phyloP scores from a whole-genome alignment of 371 early-diverging fungal species.

The Mortierella sp. region DNA sequence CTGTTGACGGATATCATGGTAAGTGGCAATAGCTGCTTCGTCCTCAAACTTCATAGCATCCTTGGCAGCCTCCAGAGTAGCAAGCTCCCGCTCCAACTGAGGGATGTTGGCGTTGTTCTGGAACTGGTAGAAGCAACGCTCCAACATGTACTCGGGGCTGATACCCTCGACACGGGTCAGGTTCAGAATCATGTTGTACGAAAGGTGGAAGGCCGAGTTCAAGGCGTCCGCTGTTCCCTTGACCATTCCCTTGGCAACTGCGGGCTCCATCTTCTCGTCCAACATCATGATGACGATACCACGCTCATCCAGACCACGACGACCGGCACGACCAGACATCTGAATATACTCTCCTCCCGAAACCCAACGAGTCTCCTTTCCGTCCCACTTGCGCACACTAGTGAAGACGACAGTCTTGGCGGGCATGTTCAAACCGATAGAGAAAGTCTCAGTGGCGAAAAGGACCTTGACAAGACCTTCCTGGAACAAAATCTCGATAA shows the following conservation, averaged over 20 bases:
- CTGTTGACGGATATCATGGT: slow-evolving; percentile 85
- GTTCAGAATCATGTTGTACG: slow-evolving; percentile 99
- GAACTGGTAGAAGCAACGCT: slow-evolving; percentile 97
- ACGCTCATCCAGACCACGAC: slow-evolving; percentile 98
- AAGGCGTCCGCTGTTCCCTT: slow-evolving; percentile 91
- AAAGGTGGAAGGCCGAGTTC: slow-evolving; percentile 97
- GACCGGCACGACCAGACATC: slow-evolving; percentile 98
- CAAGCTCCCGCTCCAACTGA: slow-evolving; percentile 70
- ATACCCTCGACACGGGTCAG: slow-evolving; percentile 97
- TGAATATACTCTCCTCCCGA: slow-evolving; percentile 99
- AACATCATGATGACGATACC: slow-evolving; percentile 99
- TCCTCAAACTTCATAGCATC: slow-evolving; percentile 71
- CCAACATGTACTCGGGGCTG: slow-evolving; percentile 95
- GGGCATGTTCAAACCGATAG: slow-evolving; percentile 99
- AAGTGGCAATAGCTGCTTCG: slow-evolving; percentile 79
- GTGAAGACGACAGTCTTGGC: slow-evolving; percentile 99
- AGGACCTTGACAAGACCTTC: slow-evolving; percentile 98
- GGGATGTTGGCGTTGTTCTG: slow-evolving; percentile 93
- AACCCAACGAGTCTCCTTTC: slow-evolving; percentile 90
- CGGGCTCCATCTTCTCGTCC: slow-evolving; percentile 97
- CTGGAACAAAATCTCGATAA: slow-evolving; percentile 99
- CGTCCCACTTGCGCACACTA: slow-evolving; percentile 98
- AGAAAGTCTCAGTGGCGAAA: slow-evolving; percentile 99
- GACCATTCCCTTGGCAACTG: slow-evolving; percentile 93
- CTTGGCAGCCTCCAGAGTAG: slow-evolving; percentile 69